These are phyloP conservation scores for Fusarium lyarnte DNA, from an alignment of 2,329 filamentous ascomycete genomes.

Conservation along the genomic window DNA sequence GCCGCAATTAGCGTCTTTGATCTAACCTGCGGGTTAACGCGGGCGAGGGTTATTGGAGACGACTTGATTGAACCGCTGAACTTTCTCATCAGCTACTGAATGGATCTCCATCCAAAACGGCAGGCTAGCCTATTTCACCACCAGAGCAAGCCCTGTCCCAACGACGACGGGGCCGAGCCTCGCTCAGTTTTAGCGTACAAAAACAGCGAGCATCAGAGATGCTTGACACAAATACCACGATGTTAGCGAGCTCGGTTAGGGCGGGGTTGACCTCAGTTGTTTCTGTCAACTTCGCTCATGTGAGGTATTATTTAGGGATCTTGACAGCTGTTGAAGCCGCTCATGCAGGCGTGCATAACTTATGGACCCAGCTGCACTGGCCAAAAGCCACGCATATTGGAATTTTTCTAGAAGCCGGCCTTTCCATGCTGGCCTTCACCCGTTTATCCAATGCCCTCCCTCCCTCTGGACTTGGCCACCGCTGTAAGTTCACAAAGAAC, in stretches of 20 bases:
- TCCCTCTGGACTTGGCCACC: constrained; percentile 20
- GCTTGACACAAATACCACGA: constrained; percentile 23
- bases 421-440: constrained; percentile 25
- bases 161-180: constrained; percentile 15
- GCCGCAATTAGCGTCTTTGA: constrained; percentile 36
- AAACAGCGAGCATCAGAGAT: constrained; percentile 13
- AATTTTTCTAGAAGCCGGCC: constrained; percentile 43
- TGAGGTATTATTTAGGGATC: constrained; percentile 22
- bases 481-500: constrained; percentile 28
- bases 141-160: constrained; percentile 21
- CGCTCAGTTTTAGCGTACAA: constrained; percentile 9
- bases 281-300: constrained; percentile 14
- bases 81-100: constrained; percentile 8
- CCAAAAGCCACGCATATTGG: constrained; percentile 29
- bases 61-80: not conserved
- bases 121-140: constrained; percentile 11
- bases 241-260: not conserved
- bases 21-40: constrained; percentile 40
- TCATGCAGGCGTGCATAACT: constrained; percentile 28
- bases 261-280: constrained; percentile 3
- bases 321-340: constrained; percentile 20
- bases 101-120: constrained; percentile 25
- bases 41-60: constrained; percentile 28
- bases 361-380: constrained; percentile 22
- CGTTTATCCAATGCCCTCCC: constrained; percentile 8